A percentile compares a stretch with the other conserved stretches of the same genome.
phyloP scores from a whole-genome alignment of 352 stramenopile species.

The Thraustochytrium striatum region DNA sequence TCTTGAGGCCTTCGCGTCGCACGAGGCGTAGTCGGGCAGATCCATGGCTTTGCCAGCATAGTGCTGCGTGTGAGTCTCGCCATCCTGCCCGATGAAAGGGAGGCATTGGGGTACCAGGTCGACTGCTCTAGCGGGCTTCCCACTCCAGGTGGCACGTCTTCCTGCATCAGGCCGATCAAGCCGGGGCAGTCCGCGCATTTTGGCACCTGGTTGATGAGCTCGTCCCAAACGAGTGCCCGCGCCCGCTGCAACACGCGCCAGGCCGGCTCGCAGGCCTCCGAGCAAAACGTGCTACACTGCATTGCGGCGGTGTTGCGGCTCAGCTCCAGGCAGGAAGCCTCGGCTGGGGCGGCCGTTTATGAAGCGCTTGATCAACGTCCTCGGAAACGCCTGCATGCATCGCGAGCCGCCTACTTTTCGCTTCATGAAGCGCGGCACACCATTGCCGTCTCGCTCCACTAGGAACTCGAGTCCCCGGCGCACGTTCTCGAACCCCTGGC shows the following conservation, averaged over 20 bases:
- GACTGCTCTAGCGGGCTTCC: not conserved
- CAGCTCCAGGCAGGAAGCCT: not conserved
- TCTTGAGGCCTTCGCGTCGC: too few relatives aligned
- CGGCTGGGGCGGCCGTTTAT: not conserved
- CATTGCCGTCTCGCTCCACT: not conserved
- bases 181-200: not conserved
- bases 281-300: not conserved
- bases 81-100: not conserved
- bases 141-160: not conserved
- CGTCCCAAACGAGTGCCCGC: not conserved
- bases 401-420: not conserved
- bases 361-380: not conserved
- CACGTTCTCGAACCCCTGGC: not conserved
- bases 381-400: not conserved
- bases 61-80: not conserved
- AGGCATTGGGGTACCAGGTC: not conserved
- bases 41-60: too few relatives aligned
- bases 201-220: not conserved
- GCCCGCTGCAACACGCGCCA: not conserved
- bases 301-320: not conserved
- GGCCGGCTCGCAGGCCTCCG: not conserved
- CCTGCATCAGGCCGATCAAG: not conserved
- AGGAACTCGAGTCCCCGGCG: not conserved
- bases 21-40: too few relatives aligned
- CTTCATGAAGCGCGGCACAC: not conserved